Evolutionary conservation across 257 asterid species (phyloP).

Genomic region (Scutellaria minor): DNA sequence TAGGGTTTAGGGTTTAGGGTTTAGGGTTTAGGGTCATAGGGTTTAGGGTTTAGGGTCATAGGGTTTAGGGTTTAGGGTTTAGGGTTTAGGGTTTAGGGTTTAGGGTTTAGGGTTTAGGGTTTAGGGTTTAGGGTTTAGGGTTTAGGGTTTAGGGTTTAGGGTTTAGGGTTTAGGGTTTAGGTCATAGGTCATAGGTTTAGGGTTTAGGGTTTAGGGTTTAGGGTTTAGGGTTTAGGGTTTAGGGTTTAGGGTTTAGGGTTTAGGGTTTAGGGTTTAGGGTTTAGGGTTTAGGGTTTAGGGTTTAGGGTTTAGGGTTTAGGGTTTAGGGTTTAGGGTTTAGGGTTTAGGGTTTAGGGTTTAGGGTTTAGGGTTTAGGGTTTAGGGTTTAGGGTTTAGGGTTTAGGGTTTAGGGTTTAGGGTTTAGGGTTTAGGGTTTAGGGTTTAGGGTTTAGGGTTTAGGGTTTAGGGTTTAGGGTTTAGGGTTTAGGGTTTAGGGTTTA

Average conservation of each 20-base stretch:
- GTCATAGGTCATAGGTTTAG: too few relatives aligned
- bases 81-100: background rate
- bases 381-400: background rate
- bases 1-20: too few relatives aligned
- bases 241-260: background rate
- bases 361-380: background rate
- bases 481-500: background rate
- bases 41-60: too few relatives aligned
- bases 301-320: background rate
- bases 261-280: background rate
- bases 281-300: background rate
- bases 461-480: background rate
- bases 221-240: background rate
- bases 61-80: too few relatives aligned
- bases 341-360: background rate
- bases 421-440: background rate
- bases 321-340: background rate
- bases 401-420: background rate
- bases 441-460: background rate
- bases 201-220: background rate
- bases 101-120: background rate
- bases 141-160: background rate
- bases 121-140: background rate
- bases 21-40: too few relatives aligned
- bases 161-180: background rate